Evolutionary conservation across 176 grass and related monocot species (phyloP), one percentile per base, ranked within the genome.

Genomic region (Oryza punctata): DNA sequence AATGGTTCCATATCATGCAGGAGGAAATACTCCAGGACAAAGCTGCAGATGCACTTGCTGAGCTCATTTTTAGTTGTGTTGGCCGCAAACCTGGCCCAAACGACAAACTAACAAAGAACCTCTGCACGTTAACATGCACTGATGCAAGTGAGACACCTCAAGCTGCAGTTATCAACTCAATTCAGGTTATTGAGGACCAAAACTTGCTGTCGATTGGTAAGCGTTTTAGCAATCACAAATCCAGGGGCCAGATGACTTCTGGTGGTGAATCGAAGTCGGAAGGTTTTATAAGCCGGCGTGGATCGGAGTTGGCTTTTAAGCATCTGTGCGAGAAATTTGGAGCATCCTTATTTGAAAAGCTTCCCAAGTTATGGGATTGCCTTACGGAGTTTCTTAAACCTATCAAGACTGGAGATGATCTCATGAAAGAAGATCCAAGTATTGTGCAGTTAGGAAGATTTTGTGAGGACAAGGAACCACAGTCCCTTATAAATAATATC

Each of bases 11-110:
- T 87, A 77, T 84, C 49, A 78, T 87, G 60, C 75, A 99, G 96
- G 96, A 99, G 77, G 96, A 96, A 90, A 82, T 99, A 83, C 89
- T 96, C 41, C 96, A 99, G 89, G 88, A 99, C 72, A 99, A 92
- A 87, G 93, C 96, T 73, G 93, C 96, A 82, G 96, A 96, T 89
- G 96, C 91, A 72, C 93, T 99, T 90, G 89, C 96, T 11, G 93
- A 99, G 81, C 85, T 99, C 47, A 96, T 99, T 64, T 99, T 94
- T 85, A 88, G 73, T 61, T 99, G 96, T 81, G 89, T 99, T 69
- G 96, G 91, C 66, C 93, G 96, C 84, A 99, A 94, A 73, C 96
- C 96, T 77, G 89, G 96, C 47, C 96, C 96, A 12, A 99, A 99
- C 81, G 96, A 99, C 68, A 99, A 99, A 49, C 81, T 99, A 87